Base-by-base conservation (phyloP, 2,329 filamentous ascomycete species). In the Xylariaceae sp. region DNA sequence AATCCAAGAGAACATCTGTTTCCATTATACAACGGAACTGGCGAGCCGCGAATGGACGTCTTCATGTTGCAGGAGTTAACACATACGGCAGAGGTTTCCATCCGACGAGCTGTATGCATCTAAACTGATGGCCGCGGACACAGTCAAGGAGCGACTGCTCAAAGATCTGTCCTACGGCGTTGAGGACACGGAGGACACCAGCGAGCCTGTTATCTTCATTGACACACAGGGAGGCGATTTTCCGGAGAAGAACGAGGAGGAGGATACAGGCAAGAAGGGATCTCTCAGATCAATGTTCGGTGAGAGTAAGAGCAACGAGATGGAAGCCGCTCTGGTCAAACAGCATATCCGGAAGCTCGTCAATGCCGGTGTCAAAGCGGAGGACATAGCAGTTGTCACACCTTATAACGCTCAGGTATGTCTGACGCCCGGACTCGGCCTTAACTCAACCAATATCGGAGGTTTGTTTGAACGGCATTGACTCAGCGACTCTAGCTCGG, bases 221-320 rank as follows among this genome's bases (percentile, higher is more conserved):
- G 92, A 98, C 54, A 98, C 92, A 0, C 92, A 96, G 58, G 92
- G 92, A 8, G 92, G 89, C 0, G 85, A 93, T 51, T 95, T 90
- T 40, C 79, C 83, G 0, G 89, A 96, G 63, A 81, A 77, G 53
- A 78, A 73, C 29, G 84, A 93, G 48, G 84, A 88, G 11, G 78
- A 82, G 16, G 78, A 78, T 33, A 68, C 65, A 5, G 50, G 52
- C 24, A 67, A 62, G 45, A 71, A 66, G 43, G 59, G 58, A 4
- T 70, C 61, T 40, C 58, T 62, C 19, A 61, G 60, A 32, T 83
- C 36, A 4, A 44, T 57, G 7, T 49, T 55, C 22, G 76, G 77
- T 1, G 82, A 86, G 44, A 56, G 53, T 21, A 57, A 56, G 38
- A 56, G 52, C 63, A 96, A 96, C 53, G 83, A 88, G 51, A 83